Evolutionary conservation across 805 yeast genomes (phyloP), one percentile per base, ranked within the genome.

Genomic region (Metschnikowia vanudenii): DNA sequence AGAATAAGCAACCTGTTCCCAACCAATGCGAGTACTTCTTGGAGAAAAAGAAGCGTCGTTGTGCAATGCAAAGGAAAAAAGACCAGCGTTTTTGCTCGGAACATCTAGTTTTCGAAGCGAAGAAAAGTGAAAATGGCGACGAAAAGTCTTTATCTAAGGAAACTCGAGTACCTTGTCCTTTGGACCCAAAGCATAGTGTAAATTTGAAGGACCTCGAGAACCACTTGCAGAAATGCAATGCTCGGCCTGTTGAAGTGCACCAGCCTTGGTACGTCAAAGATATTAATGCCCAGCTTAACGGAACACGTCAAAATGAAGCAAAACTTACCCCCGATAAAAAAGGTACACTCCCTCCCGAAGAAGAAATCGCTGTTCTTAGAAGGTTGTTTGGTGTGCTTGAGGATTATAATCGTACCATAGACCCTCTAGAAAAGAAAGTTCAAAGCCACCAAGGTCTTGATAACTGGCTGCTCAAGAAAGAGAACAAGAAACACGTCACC

Each of bases 161-260:
- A 6, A 17, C 28, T 14, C 65, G 96, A 46, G 74, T 89, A 0
- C 79, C 82, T 6, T 89, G 97, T 65, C 89, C 96, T 0, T 59
- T 84, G 24, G 96, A 88, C 62, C 80, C 84, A 1, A 74, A 79
- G 2, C 97, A 89, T 61, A 76, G 84, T 1, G 81, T 89, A 0
- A 84, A 88, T 88, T 71, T 71, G 39, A 70, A 73, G 36, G 81
- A 78, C 43, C 60, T 88, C 35, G 61, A 68, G 4, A 63, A 57
- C 14, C 97, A 89, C 63, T 42, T 82, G 41, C 69, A 65, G 46
- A 81, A 80, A 58, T 89, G 97, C 61, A 80, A 76, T 51, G 74
- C 78, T 17, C 61, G 65, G 37, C 69, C 56, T 46, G 69, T 62
- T 42, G 66, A 56, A 40, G 57, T 36, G 1, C 57, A 47, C 55